Percentiles rank a stretch among this genome's conserved stretches.
phyloP scores from a whole-genome alignment of 345 rosid species.

The Arabidopsis thaliana region DNA sequence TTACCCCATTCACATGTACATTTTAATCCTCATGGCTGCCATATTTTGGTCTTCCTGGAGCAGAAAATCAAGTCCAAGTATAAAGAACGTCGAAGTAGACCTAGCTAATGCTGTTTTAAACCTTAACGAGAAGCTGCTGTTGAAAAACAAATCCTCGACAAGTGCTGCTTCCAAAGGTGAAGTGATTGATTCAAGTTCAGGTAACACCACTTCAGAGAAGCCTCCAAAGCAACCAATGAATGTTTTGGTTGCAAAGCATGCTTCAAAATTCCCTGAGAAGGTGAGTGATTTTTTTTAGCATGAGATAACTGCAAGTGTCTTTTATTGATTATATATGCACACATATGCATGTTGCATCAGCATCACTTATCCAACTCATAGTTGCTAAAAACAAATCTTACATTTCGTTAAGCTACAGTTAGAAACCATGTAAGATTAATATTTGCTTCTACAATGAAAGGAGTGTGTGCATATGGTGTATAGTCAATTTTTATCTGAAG shows the following conservation, averaged over 20 bases:
- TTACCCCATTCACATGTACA: not conserved
- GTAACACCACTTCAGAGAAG: conserved; percentile 51
- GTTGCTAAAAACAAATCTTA: not conserved
- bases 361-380: not conserved
- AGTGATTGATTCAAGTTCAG: conserved; percentile 45
- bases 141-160: conserved; percentile 56
- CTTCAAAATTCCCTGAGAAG: conserved; percentile 83
- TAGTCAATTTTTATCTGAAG: conserved; percentile 12
- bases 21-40: conserved; percentile 4
- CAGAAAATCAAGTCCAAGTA: conserved; percentile 78
- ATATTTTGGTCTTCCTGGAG: conserved; percentile 43
- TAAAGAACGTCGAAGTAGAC: conserved; percentile 67
- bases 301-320: conserved; percentile 25
- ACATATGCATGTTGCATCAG: conserved; percentile 2
- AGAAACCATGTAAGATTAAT: conserved; percentile 4
- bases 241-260: conserved; percentile 61
- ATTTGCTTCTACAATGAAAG: not conserved
- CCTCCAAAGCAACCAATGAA: conserved; percentile 59
- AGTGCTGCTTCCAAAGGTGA: conserved; percentile 53
- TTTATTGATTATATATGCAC: not conserved
- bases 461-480: conserved; percentile 7
- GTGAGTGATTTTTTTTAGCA: conserved; percentile 48
- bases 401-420: not conserved
- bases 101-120: conserved; percentile 66
- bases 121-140: conserved; percentile 71